These are phyloP conservation scores for Boletus mariae DNA, from an alignment of 1,284 basidiomycete genomes.

Conservation along the genomic window DNA sequence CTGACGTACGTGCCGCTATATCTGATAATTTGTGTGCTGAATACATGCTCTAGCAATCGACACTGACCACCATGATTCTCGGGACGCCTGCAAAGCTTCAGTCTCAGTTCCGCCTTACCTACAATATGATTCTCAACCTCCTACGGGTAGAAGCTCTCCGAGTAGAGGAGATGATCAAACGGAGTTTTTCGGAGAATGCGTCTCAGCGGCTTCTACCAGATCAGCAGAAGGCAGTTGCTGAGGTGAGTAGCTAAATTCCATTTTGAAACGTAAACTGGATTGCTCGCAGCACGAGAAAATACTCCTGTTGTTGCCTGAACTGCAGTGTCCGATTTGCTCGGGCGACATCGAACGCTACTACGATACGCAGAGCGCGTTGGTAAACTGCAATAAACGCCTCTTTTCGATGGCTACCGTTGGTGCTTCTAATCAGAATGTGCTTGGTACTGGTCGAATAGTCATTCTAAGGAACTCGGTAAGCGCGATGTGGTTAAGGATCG, in stretches of 20 bases:
- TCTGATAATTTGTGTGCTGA: slow-evolving; percentile 11
- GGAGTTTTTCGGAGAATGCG: slow-evolving; percentile 97
- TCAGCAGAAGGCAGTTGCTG: slow-evolving; percentile 82
- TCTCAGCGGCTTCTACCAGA: slow-evolving; percentile 91
- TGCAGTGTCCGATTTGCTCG: slow-evolving; percentile 68
- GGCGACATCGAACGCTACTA: slow-evolving; percentile 77
- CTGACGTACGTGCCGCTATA: slow-evolving; percentile 62
- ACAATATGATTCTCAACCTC: slow-evolving; percentile 99
- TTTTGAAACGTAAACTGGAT: not conserved
- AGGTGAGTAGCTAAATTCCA: slow-evolving; percentile 46
- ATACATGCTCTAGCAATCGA: slow-evolving; percentile 52
- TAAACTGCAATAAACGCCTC: slow-evolving; percentile 65
- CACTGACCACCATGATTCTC: slow-evolving; percentile 87
- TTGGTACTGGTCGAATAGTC: slow-evolving; percentile 78
- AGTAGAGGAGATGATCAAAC: slow-evolving; percentile 99
- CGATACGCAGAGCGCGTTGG: slow-evolving; percentile 67
- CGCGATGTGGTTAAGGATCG: slow-evolving; percentile 2
- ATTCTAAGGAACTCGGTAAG: slow-evolving; percentile 80
- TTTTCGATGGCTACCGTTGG: slow-evolving; percentile 63
- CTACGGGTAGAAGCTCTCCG: slow-evolving; percentile 93
- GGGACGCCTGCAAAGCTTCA: slow-evolving; percentile 89
- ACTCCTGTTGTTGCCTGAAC: slow-evolving; percentile 62
- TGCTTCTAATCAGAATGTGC: slow-evolving; percentile 64
- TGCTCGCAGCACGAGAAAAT: slow-evolving; percentile 66
- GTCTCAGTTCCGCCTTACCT: slow-evolving; percentile 97